A percentile compares a stretch with the other conserved stretches of the same genome.
Evolutionary conservation across 768 basidiomycete genomes (phyloP).

Genomic region (Leccinum arenicola): DNA sequence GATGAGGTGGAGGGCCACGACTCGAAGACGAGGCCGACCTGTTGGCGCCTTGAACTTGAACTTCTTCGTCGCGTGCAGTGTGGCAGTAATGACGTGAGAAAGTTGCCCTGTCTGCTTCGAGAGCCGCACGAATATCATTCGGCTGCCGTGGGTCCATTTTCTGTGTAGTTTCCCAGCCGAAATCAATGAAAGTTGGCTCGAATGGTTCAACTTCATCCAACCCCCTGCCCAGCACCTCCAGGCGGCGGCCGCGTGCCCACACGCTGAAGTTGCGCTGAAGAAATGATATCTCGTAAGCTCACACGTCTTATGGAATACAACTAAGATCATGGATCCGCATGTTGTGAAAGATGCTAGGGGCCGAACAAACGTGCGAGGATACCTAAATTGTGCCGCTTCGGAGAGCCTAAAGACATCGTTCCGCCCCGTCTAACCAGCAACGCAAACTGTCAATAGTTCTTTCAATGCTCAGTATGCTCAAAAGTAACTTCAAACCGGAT

Average conservation of each 20-base stretch:
- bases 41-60: too few relatives aligned
- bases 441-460: not conserved
- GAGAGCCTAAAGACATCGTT: not conserved
- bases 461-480: not conserved
- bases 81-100: too few relatives aligned
- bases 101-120: too few relatives aligned
- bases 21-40: too few relatives aligned
- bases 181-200: not conserved
- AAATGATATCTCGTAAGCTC: not conserved
- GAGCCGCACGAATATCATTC: not conserved
- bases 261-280: not conserved
- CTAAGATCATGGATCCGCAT: not conserved
- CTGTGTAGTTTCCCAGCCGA: not conserved
- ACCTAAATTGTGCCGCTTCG: not conserved
- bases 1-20: too few relatives aligned
- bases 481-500: constrained; percentile 1
- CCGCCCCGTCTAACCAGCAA: not conserved
- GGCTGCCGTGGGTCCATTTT: not conserved
- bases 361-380: not conserved
- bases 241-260: not conserved
- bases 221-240: not conserved
- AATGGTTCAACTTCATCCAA: not conserved
- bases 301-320: not conserved
- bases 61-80: too few relatives aligned
- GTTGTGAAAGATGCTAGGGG: not conserved